phyloP scores from a whole-genome alignment of 306 rosid species.

The Malus sylvestris region DNA sequence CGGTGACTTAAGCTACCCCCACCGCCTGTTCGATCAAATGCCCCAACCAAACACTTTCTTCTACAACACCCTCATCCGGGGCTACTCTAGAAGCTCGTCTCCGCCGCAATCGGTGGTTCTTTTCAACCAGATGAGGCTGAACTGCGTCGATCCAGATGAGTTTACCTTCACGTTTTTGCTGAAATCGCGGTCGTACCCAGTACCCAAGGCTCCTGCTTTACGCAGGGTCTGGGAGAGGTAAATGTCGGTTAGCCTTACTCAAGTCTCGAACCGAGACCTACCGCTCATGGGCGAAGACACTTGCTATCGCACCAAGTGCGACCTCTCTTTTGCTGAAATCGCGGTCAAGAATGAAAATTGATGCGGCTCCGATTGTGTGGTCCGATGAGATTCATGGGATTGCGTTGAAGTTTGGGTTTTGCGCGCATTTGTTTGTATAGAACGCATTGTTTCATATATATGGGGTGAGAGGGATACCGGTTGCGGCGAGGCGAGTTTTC shows the following conservation, averaged over 20 bases:
- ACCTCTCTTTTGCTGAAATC: slow-evolving; percentile 55
- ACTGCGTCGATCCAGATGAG: slow-evolving; percentile 33
- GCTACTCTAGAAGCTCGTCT: slow-evolving; percentile 33
- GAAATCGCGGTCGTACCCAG: slow-evolving; percentile 46
- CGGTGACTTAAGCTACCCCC: slow-evolving; percentile 47
- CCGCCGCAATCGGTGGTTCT: slow-evolving; percentile 29
- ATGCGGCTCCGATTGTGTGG: background rate
- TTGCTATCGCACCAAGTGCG: no score
- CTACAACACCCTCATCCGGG: slow-evolving; percentile 53
- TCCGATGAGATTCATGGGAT: slow-evolving; percentile 38
- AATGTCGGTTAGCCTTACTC: no score
- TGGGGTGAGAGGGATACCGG: slow-evolving; percentile 22
- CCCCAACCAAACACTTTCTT: slow-evolving; percentile 44
- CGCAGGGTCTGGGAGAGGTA: no score
- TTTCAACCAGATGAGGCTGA: slow-evolving; percentile 45
- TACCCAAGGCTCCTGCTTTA: no score
- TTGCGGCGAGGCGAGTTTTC: slow-evolving; percentile 36
- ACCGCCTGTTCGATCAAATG: slow-evolving; percentile 47
- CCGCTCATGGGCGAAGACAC: no score
- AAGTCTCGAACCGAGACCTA: no score
- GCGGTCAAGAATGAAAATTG: slow-evolving; percentile 21
- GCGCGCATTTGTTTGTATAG: slow-evolving; percentile 35
- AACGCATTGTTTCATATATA: slow-evolving; percentile 50
- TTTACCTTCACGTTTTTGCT: slow-evolving; percentile 50
- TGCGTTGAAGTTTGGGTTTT: slow-evolving; percentile 45